phyloP scores from a whole-genome alignment of 2,329 filamentous ascomycete genomes.

The Leptographium radiaticola region DNA sequence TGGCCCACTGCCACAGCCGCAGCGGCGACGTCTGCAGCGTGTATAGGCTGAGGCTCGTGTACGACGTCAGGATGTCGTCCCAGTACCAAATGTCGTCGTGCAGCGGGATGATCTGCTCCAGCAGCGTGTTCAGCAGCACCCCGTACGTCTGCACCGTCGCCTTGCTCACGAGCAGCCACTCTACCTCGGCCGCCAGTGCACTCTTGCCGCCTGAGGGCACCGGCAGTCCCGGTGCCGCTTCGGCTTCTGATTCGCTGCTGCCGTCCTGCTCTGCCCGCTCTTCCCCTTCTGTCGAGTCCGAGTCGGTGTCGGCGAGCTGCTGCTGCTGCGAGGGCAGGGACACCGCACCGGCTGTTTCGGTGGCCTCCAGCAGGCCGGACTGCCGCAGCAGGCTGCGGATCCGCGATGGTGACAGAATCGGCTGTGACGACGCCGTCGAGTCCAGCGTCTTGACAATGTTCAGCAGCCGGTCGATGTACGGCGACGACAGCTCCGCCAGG shows the following conservation, averaged over 20 bases:
- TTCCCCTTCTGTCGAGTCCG: neutral
- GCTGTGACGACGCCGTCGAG: conserved; percentile 49
- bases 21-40: conserved; percentile 74
- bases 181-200: conserved; percentile 61
- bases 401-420: conserved; percentile 44
- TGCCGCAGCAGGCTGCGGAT: conserved; percentile 51
- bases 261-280: neutral
- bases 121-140: conserved; percentile 58
- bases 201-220: conserved; percentile 17
- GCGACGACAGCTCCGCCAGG: conserved; percentile 32
- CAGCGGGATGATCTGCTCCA: conserved; percentile 73
- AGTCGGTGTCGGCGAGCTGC: neutral
- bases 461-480: conserved; percentile 49
- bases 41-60: conserved; percentile 68
- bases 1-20: conserved; percentile 56
- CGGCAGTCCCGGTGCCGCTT: neutral
- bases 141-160: conserved; percentile 87
- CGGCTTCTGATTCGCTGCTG: neutral
- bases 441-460: conserved; percentile 59
- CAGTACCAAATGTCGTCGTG: conserved; percentile 91
- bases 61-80: conserved; percentile 75
- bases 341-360: conserved; percentile 12
- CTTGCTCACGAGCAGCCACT: conserved; percentile 86
- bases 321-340: neutral
- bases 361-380: conserved; percentile 39